A percentile compares a stretch with the other conserved stretches of the same genome.
phyloP scores from a whole-genome alignment of 495 filamentous ascomycete species.

The Aspergillus mulundensis region DNA sequence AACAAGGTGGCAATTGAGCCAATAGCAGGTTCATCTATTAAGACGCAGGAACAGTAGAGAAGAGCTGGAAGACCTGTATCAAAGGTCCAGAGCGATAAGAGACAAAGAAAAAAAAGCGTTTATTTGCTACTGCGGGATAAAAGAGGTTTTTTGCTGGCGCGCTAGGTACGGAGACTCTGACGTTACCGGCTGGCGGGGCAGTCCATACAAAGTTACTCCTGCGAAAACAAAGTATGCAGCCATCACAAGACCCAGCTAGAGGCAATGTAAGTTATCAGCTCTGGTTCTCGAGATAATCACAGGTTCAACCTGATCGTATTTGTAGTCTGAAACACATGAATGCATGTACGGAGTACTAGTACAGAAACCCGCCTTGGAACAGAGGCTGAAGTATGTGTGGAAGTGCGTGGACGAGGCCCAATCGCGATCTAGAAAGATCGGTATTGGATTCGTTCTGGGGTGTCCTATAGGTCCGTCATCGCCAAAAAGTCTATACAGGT shows the following conservation, averaged over 20 bases:
- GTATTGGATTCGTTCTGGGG: not conserved
- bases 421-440: not conserved
- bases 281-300: not conserved
- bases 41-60: not conserved
- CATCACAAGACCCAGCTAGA: not conserved
- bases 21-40: not conserved
- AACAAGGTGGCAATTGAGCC: constrained; percentile 18
- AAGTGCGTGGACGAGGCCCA: not conserved
- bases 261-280: not conserved
- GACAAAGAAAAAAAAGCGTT: constrained; percentile 4
- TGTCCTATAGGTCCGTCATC: not conserved
- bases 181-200: constrained; percentile 24
- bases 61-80: not conserved
- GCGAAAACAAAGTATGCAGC: constrained; percentile 4
- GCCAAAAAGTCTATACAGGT: constrained; percentile 12
- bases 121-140: constrained; percentile 12
- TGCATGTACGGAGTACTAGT: constrained; percentile 17
- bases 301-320: constrained; percentile 9
- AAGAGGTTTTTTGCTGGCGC: constrained; percentile 19
- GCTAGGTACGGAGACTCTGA: constrained; percentile 25
- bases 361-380: constrained; percentile 10
- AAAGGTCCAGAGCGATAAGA: not conserved
- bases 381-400: not conserved
- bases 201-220: not conserved
- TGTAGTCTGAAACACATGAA: constrained; percentile 10